These are phyloP conservation scores for Chlorella sp. DNA, from an alignment of 139 green algal species.

Conservation along the genomic window DNA sequence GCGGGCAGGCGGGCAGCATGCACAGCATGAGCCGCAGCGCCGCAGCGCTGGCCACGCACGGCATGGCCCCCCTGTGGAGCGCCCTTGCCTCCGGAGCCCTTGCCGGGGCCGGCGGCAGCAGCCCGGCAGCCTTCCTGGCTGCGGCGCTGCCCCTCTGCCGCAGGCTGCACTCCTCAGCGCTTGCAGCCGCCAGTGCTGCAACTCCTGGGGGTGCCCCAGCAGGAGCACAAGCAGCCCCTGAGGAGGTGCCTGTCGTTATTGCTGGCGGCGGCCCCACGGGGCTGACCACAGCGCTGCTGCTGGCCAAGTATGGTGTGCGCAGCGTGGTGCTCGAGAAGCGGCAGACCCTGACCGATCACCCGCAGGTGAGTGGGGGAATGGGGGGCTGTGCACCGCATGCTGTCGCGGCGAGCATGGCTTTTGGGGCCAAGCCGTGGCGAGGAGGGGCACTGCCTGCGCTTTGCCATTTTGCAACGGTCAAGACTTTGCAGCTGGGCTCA, in stretches of 20 bases:
- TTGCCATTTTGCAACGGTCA: too few relatives aligned
- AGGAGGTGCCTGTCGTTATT: conserved; percentile 76
- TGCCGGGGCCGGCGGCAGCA: background rate
- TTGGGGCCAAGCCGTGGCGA: too few relatives aligned
- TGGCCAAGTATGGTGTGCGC: conserved; percentile 69
- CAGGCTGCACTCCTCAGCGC: background rate
- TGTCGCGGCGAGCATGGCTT: too few relatives aligned
- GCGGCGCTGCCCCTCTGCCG: background rate
- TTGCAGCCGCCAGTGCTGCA: background rate
- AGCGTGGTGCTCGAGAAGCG: conserved; percentile 76
- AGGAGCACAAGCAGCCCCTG: conserved; percentile 11
- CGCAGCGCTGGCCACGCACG: too few relatives aligned
- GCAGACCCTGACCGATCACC: conserved; percentile 64
- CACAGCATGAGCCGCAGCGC: too few relatives aligned
- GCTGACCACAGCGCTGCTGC: conserved; percentile 71
- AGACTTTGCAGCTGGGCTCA: too few relatives aligned
- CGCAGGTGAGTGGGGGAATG: conserved; percentile 44
- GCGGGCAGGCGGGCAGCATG: too few relatives aligned
- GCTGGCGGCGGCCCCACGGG: conserved; percentile 84
- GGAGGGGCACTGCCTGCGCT: too few relatives aligned
- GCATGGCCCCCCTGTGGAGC: too few relatives aligned
- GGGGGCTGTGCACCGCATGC: too few relatives aligned
- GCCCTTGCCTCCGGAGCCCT: background rate
- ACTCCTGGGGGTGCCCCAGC: background rate
- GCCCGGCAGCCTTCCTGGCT: background rate